These are phyloP conservation scores for Blastomyces silverae DNA, from an alignment of 2,329 filamentous ascomycete species.

Conservation along the genomic window DNA sequence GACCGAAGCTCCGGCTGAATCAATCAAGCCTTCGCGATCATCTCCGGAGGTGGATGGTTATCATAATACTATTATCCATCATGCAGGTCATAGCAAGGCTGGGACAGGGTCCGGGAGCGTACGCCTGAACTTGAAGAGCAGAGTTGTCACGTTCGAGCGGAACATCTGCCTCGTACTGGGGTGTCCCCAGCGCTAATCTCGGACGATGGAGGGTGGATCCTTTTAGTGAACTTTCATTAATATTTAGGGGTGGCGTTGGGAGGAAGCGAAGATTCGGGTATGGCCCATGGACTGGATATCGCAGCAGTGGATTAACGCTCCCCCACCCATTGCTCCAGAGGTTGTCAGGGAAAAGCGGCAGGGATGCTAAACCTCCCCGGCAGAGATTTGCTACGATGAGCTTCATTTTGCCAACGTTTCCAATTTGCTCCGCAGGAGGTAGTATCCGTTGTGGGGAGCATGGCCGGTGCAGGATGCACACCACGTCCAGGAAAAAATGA, in stretches of 20 bases:
- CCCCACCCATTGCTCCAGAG: not conserved
- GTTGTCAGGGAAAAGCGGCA: constrained; percentile 8
- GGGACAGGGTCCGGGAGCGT: constrained; percentile 11
- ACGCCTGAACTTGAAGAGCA: constrained; percentile 10
- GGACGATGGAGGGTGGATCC: constrained; percentile 13
- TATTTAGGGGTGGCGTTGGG: constrained; percentile 7
- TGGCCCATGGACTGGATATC: constrained; percentile 1
- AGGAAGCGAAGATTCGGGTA: constrained; percentile 8
- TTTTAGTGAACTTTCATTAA: constrained; percentile 11
- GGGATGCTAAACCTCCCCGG: constrained; percentile 9
- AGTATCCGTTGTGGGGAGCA: constrained; percentile 13
- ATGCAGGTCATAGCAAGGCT: constrained; percentile 15
- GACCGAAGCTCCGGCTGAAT: constrained; percentile 10
- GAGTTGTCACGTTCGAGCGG: constrained; percentile 7
- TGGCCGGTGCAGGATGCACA: constrained; percentile 5
- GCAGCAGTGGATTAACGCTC: constrained; percentile 1
- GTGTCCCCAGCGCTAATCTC: constrained; percentile 4
- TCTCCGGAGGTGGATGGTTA: constrained; percentile 10
- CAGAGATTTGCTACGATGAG: constrained; percentile 6
- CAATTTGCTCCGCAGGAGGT: constrained; percentile 15
- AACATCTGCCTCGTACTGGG: constrained; percentile 1
- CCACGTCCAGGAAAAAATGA: constrained; percentile 1
- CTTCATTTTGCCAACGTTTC: constrained; percentile 4
- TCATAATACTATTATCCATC: constrained; percentile 15
- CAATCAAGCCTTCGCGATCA: constrained; percentile 14